Evolutionary conservation across 345 rosid genomes (phyloP), one percentile per base, ranked within the genome.

Genomic region (Mangifera indica): DNA sequence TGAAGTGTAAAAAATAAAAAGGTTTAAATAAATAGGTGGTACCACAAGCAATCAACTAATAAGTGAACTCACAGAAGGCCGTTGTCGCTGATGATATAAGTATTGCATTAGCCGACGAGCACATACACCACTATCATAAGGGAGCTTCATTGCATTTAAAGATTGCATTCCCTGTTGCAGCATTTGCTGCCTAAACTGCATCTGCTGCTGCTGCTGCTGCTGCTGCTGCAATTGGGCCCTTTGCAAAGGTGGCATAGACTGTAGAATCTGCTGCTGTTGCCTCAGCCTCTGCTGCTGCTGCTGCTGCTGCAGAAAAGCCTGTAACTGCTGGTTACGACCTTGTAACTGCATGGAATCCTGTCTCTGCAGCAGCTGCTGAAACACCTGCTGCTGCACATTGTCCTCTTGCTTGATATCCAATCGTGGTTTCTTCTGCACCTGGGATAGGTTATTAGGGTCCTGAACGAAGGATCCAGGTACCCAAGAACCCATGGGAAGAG

Each of bases 81-180:
- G 83, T 79, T 89, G 98, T 20, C 96, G 83, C 77, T 95, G 98
- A 80, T 95, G 99, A 84, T 87, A 95, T 24, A 95, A 80, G 78
- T 95, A 95, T 78, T 95, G 99, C 99, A 92, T 95, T 75, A 95
- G 70, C 66, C 99, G 85, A 29, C 99, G 97, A 59, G 96, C 91
- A 74, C 99, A 95, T 29, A 95, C 91, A 63, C 93, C 97, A 72
- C 85, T 81, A 65, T 92, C 95, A 74, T 76, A 85, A 55, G 87
- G 84, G 63, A 87, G 89, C 83, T 92, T 84, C 67, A 82, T 24
- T 37, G 71, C 75, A 79, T 78, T 62, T 74, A 68, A 81, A 64
- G 87, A 81, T 68, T 90, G 98, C 81, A 91, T 84, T 72, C 88
- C 84, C 80, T 90, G 97, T 44, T 91, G 97, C 57, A 90, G 97